Percentiles rank a stretch among this genome's conserved stretches.
Conservation (phyloP, 441 rosid species). For the Pelargonium cotyledonis region DNA sequence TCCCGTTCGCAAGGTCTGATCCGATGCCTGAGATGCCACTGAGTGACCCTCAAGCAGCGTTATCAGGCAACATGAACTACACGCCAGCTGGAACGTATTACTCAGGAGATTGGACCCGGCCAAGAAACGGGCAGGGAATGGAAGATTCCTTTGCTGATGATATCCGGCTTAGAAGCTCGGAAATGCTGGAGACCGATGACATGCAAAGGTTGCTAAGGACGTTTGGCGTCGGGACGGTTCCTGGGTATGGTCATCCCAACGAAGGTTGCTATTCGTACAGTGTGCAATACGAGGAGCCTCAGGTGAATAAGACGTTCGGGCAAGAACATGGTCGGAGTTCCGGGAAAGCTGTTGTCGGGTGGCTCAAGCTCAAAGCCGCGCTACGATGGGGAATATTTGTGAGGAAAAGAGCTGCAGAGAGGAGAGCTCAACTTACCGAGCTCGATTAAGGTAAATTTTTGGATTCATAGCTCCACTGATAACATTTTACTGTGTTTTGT, state of each 20-base stretch:
- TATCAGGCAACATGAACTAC: not conserved
- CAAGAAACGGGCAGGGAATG: conserved; percentile 8
- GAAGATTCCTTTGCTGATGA: conserved; percentile 7
- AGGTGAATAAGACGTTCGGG: not conserved
- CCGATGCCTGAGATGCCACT: not conserved
- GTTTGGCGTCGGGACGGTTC: conserved; percentile 5
- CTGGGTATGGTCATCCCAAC: conserved; percentile 30
- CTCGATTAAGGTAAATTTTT: not conserved
- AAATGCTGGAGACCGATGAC: conserved; percentile 78
- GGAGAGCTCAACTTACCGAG: conserved; percentile 9
- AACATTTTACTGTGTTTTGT: not conserved
- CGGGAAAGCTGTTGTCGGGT: conserved; percentile 7
- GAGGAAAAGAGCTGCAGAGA: conserved; percentile 11
- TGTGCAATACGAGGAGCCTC: conserved; percentile 8
- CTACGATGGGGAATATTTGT: conserved; percentile 8
- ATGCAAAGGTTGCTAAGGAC: conserved; percentile 72
- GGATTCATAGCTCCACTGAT: not conserved
- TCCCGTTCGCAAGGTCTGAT: conserved; percentile 8
- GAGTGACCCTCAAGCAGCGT: not conserved
- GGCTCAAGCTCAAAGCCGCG: conserved; percentile 10
- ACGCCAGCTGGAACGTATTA: not conserved
- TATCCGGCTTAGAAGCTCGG: conserved; percentile 47
- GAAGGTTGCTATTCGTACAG: conserved; percentile 1
- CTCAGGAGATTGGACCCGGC: conserved; percentile 4
- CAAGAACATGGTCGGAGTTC: conserved; percentile 3